Conservation (phyloP, 1,284 basidiomycete species). For the Phylloboletellus chloephorus region DNA sequence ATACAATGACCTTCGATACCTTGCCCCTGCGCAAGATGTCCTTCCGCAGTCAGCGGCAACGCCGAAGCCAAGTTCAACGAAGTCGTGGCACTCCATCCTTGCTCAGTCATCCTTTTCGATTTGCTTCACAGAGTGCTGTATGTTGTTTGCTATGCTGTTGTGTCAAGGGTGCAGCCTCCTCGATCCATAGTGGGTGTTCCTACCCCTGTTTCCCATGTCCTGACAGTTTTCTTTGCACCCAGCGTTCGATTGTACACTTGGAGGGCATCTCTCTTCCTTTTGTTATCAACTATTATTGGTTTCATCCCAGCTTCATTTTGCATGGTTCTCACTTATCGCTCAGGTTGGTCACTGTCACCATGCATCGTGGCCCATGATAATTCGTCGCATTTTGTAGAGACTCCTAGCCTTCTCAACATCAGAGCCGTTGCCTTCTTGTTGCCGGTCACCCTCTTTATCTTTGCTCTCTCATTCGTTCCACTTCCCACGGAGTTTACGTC, state of each 20-base stretch:
- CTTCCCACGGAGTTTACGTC: slow-evolving; percentile 47
- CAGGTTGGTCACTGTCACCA: slow-evolving; percentile 19
- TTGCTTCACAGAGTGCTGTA: slow-evolving; percentile 65
- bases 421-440: slow-evolving; percentile 26
- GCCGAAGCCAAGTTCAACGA: slow-evolving; percentile 25
- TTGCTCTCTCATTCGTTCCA: slow-evolving; percentile 59
- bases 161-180: slow-evolving; percentile 55
- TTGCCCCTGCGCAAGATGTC: slow-evolving; percentile 34
- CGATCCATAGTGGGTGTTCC: slow-evolving; percentile 42
- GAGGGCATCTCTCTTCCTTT: slow-evolving; percentile 52
- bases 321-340: slow-evolving; percentile 49
- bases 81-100: slow-evolving; percentile 47
- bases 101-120: slow-evolving; percentile 55
- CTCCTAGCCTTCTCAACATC: slow-evolving; percentile 23
- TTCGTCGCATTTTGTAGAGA: slow-evolving; percentile 17
- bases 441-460: slow-evolving; percentile 53
- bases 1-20: slow-evolving; percentile 50
- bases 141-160: slow-evolving; percentile 62
- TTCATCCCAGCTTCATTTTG: slow-evolving; percentile 58
- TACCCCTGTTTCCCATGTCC: neutral
- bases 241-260: slow-evolving; percentile 60
- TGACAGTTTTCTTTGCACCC: slow-evolving; percentile 1
- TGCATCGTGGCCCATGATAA: neutral
- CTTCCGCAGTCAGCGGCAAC: slow-evolving; percentile 41
- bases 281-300: slow-evolving; percentile 53